Percentiles rank a stretch among this genome's conserved stretches.
Conservation (phyloP, 2,329 filamentous ascomycete species). For the Penicillium glabrum region DNA sequence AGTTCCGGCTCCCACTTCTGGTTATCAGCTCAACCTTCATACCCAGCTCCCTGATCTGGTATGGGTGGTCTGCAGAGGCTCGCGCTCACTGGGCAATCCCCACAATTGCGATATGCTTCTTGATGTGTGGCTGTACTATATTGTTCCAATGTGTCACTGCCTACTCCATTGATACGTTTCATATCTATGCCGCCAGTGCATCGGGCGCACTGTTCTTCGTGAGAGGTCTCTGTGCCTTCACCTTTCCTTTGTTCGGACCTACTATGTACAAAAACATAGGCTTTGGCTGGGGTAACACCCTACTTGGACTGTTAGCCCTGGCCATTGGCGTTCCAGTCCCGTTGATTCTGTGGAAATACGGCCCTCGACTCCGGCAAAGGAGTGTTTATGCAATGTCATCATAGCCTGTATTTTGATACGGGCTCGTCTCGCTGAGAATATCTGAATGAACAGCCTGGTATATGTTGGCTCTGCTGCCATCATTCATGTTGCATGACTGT, state of each 20-base stretch:
- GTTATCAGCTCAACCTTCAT: conserved; percentile 52
- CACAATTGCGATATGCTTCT: conserved; percentile 50
- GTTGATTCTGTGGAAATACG: conserved; percentile 4
- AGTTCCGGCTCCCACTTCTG: conserved; percentile 60
- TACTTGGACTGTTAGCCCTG: conserved; percentile 29
- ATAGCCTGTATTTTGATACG: neutral
- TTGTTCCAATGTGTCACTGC: conserved; percentile 42
- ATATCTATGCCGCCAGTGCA: conserved; percentile 32
- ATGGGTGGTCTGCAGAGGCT: conserved; percentile 54
- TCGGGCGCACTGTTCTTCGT: conserved; percentile 28
- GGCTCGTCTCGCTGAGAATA: neutral
- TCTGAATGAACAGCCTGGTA: neutral
- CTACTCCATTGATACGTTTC: conserved; percentile 35
- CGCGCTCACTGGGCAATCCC: conserved; percentile 52
- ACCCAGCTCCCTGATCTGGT: conserved; percentile 53
- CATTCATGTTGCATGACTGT: too few relatives aligned
- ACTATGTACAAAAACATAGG: conserved; percentile 30
- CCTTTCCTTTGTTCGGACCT: conserved; percentile 35
- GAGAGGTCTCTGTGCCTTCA: conserved; percentile 31
- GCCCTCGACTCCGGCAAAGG: neutral
- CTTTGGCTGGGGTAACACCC: conserved; percentile 33
- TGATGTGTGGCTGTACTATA: conserved; percentile 46
- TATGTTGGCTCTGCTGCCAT: too few relatives aligned
- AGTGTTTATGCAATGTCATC: neutral
- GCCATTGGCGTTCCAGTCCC: conserved; percentile 1